A percentile compares a stretch with the other conserved stretches of the same genome.
Evolutionary conservation across 2,329 filamentous ascomycete species (phyloP).

Genomic region (Alternaria novae-zelandiae): DNA sequence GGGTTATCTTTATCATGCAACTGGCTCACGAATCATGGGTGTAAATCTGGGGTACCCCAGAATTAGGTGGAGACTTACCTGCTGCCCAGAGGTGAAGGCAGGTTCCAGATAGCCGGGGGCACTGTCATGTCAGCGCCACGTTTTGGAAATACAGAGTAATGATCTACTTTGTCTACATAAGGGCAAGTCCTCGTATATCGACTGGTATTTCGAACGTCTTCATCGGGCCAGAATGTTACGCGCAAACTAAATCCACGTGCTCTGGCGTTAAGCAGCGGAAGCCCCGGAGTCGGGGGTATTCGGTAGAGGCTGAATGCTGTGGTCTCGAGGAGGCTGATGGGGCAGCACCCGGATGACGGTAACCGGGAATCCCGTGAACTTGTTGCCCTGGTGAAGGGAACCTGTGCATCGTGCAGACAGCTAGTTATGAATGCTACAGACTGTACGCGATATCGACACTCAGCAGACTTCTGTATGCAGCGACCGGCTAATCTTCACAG

Average conservation of each 20-base stretch:
- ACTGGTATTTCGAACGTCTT: slow-evolving; percentile 5
- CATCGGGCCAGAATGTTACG: neutral
- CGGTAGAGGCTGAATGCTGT: slow-evolving; percentile 2
- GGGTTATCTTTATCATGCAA: slow-evolving; percentile 11
- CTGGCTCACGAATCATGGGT: slow-evolving; percentile 7
- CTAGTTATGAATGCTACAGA: neutral
- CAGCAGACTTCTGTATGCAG: neutral
- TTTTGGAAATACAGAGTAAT: neutral
- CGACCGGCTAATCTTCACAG: neutral
- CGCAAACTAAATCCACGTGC: slow-evolving; percentile 1
- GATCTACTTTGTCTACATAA: neutral
- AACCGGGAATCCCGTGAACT: slow-evolving; percentile 5
- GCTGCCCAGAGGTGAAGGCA: neutral
- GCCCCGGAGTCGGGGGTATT: slow-evolving; percentile 5
- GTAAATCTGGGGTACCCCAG: slow-evolving; percentile 5
- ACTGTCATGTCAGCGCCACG: slow-evolving; percentile 1
- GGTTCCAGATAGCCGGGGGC: slow-evolving; percentile 8
- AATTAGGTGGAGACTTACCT: slow-evolving; percentile 6
- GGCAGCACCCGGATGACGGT: slow-evolving; percentile 12
- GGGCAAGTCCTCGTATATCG: neutral
- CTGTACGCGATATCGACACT: neutral
- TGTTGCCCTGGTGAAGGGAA: neutral
- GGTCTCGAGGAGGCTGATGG: neutral
- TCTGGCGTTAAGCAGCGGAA: slow-evolving; percentile 1
- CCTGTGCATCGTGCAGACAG: neutral